phyloP scores from a whole-genome alignment of 768 basidiomycete genomes.

The Hygrocybe punicea region DNA sequence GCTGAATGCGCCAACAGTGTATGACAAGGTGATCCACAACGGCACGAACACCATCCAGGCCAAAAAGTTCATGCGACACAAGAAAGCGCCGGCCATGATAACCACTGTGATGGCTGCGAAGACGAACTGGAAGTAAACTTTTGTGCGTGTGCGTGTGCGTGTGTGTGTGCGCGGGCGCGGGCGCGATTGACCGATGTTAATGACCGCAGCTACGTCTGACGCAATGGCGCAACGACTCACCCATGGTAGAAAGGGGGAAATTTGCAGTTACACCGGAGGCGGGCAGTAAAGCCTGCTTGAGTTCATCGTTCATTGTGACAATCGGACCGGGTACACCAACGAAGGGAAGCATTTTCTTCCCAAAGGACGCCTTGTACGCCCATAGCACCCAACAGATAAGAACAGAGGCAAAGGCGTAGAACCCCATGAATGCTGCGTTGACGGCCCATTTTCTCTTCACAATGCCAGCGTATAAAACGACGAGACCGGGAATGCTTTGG shows the following conservation, averaged over 20 bases:
- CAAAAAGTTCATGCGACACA: slow-evolving; percentile 8
- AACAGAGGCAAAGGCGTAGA: slow-evolving; percentile 6
- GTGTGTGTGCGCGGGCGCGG: too few relatives aligned
- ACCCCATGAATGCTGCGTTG: slow-evolving; percentile 8
- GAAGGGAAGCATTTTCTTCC: slow-evolving; percentile 8
- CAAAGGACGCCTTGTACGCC: slow-evolving; percentile 7
- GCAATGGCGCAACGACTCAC: too few relatives aligned
- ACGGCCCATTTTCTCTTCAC: slow-evolving; percentile 9
- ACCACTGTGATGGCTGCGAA: slow-evolving; percentile 9
- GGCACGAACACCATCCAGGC: slow-evolving; percentile 10
- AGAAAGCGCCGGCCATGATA: slow-evolving; percentile 9
- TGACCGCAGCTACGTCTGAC: too few relatives aligned
- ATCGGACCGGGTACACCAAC: slow-evolving; percentile 4
- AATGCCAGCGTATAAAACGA: slow-evolving; percentile 6
- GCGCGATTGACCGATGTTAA: too few relatives aligned
- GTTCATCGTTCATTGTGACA: slow-evolving; percentile 1
- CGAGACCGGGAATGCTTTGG: slow-evolving; percentile 7
- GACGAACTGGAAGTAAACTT: slow-evolving; percentile 11
- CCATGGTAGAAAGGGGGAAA: slow-evolving; percentile 8
- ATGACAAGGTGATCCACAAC: slow-evolving; percentile 6
- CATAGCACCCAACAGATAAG: slow-evolving; percentile 10
- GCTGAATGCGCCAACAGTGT: slow-evolving; percentile 8
- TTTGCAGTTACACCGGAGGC: not conserved
- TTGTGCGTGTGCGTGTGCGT: too few relatives aligned
- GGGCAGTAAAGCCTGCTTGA: slow-evolving; percentile 3